Evolutionary conservation across 2,329 filamentous ascomycete species (phyloP).

Genomic region (Cladophialophora chaetospira): DNA sequence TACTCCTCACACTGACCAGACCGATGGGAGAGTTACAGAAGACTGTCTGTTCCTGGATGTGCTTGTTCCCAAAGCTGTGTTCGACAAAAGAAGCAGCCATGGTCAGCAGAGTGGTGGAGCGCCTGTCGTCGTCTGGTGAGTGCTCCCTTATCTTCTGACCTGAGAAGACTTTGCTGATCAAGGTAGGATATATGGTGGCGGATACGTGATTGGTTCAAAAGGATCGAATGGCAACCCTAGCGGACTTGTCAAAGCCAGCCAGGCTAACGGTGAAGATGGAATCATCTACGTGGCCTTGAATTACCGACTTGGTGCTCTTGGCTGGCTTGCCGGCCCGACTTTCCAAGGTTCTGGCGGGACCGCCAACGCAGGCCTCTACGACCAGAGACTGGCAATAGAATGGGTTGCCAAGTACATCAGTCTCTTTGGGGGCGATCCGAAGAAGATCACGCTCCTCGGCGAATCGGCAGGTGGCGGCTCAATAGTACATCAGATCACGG

Average conservation of each 20-base stretch:
- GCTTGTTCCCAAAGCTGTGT: conserved; percentile 38
- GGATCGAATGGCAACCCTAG: conserved; percentile 38
- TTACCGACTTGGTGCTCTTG: conserved; percentile 52
- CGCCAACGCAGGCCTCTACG: conserved; percentile 54
- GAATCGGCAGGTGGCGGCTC: conserved; percentile 56
- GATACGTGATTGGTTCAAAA: conserved; percentile 47
- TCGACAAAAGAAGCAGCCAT: conserved; percentile 39
- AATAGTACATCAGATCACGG: conserved; percentile 58
- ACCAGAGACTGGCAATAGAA: conserved; percentile 58
- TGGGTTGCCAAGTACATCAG: conserved; percentile 60
- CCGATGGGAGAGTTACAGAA: conserved; percentile 35
- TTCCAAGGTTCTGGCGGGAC: conserved; percentile 45
- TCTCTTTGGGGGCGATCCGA: conserved; percentile 57
- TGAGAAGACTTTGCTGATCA: neutral
- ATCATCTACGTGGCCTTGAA: conserved; percentile 52
- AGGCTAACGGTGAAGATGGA: conserved; percentile 41
- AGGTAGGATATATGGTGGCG: conserved; percentile 50
- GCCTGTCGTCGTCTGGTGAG: conserved; percentile 42
- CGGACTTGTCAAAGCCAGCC: conserved; percentile 47
- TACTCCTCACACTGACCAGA: conserved; percentile 32
- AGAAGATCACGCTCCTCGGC: conserved; percentile 54
- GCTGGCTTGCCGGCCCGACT: conserved; percentile 51
- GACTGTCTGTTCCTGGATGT: conserved; percentile 45
- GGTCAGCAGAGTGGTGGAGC: conserved; percentile 26
- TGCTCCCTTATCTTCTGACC: conserved; percentile 22